Conservation (phyloP, 2,329 filamentous ascomycete genomes). For the Venturia oleaginea region DNA sequence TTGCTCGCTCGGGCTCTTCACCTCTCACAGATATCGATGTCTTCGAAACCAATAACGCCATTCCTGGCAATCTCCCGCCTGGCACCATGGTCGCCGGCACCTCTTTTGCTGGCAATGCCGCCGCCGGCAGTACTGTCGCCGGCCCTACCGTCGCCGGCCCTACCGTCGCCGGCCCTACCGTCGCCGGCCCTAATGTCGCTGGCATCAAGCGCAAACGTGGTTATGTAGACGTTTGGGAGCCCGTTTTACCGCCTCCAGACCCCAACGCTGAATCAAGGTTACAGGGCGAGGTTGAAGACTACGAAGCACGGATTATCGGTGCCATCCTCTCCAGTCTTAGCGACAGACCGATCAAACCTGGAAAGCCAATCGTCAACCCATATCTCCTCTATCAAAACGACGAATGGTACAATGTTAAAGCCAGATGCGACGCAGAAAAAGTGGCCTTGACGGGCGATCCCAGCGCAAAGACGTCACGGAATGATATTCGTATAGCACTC, state of each 20-base stretch:
- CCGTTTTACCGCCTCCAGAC: slow-evolving; percentile 7
- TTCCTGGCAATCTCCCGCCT: background rate
- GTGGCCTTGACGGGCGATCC: slow-evolving; percentile 55
- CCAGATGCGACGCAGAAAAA: slow-evolving; percentile 59
- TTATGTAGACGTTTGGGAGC: slow-evolving; percentile 15
- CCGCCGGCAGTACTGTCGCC: background rate
- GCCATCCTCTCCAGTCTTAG: slow-evolving; percentile 57
- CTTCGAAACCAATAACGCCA: background rate
- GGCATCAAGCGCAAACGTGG: slow-evolving; percentile 17
- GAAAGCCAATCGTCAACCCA: slow-evolving; percentile 68
- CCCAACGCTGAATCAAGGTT: background rate
- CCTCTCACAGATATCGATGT: background rate
- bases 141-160: background rate
- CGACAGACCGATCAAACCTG: slow-evolving; percentile 62
- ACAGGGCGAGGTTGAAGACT: slow-evolving; percentile 34
- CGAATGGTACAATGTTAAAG: slow-evolving; percentile 52
- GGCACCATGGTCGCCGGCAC: background rate
- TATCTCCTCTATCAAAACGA: slow-evolving; percentile 85
- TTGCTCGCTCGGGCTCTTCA: background rate
- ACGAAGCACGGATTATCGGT: slow-evolving; percentile 48
- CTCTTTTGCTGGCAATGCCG: background rate
- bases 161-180: background rate
- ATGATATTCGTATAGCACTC: slow-evolving; percentile 74
- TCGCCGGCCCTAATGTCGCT: background rate
- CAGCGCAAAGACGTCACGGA: slow-evolving; percentile 55